Conservation (phyloP, 495 filamentous ascomycete genomes). For the Penicillium parvum region DNA sequence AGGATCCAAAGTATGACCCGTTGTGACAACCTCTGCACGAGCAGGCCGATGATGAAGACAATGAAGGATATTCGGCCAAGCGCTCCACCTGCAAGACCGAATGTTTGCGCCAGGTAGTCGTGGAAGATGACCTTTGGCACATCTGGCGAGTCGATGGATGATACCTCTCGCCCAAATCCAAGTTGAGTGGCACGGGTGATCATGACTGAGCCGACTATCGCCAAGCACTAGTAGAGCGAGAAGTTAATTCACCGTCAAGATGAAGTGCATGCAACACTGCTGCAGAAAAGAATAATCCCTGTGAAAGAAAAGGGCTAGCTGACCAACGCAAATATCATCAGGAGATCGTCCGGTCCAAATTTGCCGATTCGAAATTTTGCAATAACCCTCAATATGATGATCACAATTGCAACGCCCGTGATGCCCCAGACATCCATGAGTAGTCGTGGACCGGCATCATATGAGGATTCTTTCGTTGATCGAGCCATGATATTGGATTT, state of each 20-base stretch:
- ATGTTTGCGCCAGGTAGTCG: slow-evolving; percentile 26
- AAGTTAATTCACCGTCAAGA: not conserved
- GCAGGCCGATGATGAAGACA: slow-evolving; percentile 33
- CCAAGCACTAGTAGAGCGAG: slow-evolving; percentile 14
- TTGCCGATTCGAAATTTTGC: slow-evolving; percentile 25
- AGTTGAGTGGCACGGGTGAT: slow-evolving; percentile 17
- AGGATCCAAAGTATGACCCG: slow-evolving; percentile 32
- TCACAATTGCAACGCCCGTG: slow-evolving; percentile 16
- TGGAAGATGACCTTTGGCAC: slow-evolving; percentile 22
- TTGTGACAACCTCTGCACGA: slow-evolving; percentile 28
- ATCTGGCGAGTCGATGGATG: not conserved
- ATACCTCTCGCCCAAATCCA: slow-evolving; percentile 22
- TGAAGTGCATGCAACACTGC: not conserved
- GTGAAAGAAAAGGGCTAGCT: slow-evolving; percentile 8
- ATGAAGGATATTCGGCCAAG: slow-evolving; percentile 37
- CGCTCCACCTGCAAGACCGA: slow-evolving; percentile 19
- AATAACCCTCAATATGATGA: slow-evolving; percentile 17
- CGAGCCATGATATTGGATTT: slow-evolving; percentile 16
- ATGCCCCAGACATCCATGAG: slow-evolving; percentile 27
- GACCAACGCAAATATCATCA: slow-evolving; percentile 27
- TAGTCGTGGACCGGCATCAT: slow-evolving; percentile 16
- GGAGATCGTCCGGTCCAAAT: slow-evolving; percentile 23
- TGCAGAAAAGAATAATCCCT: not conserved
- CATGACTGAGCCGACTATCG: slow-evolving; percentile 23
- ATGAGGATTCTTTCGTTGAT: not conserved